A percentile compares a stretch with the other conserved stretches of the same genome.
These are phyloP conservation scores for Stachybotrys chlorohalonatus DNA, from an alignment of 2,329 filamentous ascomycete genomes.

Conservation along the genomic window DNA sequence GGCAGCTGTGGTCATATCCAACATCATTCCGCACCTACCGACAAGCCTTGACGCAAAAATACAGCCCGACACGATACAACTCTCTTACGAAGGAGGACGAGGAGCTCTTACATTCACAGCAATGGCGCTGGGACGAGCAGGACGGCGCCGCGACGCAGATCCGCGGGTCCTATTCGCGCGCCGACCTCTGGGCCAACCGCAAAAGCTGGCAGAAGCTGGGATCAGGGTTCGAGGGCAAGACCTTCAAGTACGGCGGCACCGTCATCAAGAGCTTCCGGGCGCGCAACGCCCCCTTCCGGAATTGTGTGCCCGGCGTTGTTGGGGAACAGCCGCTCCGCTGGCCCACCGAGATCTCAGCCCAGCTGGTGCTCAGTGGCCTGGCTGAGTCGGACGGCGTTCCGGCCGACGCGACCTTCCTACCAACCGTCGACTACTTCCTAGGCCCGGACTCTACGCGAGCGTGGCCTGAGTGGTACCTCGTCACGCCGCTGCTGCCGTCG, in stretches of 20 bases:
- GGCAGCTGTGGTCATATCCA: constrained; percentile 2
- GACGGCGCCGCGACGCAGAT: background rate
- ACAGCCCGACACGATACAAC: constrained; percentile 10
- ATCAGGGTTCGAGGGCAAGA: constrained; percentile 19
- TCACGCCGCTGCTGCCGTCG: constrained; percentile 15
- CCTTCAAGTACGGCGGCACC: constrained; percentile 15
- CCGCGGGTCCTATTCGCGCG: constrained; percentile 5
- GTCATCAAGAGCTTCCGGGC: constrained; percentile 21
- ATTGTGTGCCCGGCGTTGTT: constrained; percentile 14
- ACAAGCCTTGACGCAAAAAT: constrained; percentile 10
- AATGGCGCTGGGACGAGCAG: constrained; percentile 7
- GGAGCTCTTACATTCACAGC: background rate
- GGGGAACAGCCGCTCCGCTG: constrained; percentile 9
- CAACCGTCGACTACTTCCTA: constrained; percentile 21
- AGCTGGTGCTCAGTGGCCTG: constrained; percentile 17
- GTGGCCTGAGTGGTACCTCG: constrained; percentile 15
- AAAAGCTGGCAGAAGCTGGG: constrained; percentile 17
- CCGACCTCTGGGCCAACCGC: constrained; percentile 9
- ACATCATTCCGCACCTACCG: constrained; percentile 3
- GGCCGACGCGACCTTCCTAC: constrained; percentile 12
- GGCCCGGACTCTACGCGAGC: constrained; percentile 3
- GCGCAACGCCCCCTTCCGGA: constrained; percentile 16
- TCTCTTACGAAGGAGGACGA: constrained; percentile 3
- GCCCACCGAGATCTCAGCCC: constrained; percentile 22
- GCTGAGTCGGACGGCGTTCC: background rate